Conservation (phyloP, 108 stramenopile genomes). For the Pseudonitzschia pungens region DNA sequence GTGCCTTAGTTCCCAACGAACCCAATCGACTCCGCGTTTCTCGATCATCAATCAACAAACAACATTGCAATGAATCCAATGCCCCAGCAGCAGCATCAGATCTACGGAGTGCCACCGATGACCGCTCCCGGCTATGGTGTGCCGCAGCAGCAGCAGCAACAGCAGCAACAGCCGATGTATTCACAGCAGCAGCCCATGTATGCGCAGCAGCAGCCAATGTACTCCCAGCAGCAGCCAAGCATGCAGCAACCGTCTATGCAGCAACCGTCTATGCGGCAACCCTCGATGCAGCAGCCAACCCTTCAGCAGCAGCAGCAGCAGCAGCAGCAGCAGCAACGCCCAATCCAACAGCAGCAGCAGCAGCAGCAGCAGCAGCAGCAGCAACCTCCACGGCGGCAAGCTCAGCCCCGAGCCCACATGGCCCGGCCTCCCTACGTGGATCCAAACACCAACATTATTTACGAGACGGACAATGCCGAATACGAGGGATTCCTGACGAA, state of each 20-base stretch:
- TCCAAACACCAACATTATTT: constrained; percentile 79
- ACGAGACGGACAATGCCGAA: constrained; percentile 81
- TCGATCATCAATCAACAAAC: no score
- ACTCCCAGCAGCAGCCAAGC: not conserved
- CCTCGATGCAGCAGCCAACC: no score
- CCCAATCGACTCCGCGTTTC: no score
- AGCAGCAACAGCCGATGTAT: not conserved
- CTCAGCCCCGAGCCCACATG: constrained; percentile 21
- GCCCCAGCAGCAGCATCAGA: constrained; percentile 3
- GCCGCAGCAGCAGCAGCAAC: not conserved
- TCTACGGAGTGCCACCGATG: no score
- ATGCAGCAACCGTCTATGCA: constrained; percentile 2
- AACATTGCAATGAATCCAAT: constrained; percentile 3
- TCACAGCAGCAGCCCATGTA: not conserved
- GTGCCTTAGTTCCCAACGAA: no score
- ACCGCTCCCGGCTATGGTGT: not conserved
- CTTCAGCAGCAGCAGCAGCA: constrained; percentile 4
- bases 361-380: not conserved
- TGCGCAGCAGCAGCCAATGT: not conserved
- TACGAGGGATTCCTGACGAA: constrained; percentile 93
- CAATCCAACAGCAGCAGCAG: not conserved
- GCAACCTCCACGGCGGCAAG: not conserved
- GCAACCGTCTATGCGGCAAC: constrained; percentile 1
- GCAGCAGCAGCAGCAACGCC: not conserved
- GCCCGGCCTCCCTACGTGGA: constrained; percentile 80